These are phyloP conservation scores for Thuja plicata DNA, from an alignment of 83 land plant genomes.

Conservation along the genomic window DNA sequence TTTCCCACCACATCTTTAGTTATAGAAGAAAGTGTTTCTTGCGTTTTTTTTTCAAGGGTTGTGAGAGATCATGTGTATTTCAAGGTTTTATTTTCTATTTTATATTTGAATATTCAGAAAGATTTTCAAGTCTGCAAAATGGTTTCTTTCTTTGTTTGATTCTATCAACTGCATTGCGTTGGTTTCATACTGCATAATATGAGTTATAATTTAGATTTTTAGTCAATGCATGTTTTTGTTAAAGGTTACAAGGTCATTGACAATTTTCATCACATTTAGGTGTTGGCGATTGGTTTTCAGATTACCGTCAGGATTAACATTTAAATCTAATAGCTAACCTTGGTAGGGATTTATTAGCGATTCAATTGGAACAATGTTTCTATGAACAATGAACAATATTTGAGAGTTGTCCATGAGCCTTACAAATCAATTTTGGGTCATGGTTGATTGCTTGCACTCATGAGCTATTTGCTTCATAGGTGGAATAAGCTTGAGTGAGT, in stretches of 20 bases:
- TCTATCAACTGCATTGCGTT: neutral
- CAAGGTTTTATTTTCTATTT: no score
- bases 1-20: no score
- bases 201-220: neutral
- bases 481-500: no score
- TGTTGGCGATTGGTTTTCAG: neutral
- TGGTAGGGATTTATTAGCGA: neutral
- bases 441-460: neutral
- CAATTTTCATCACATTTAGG: neutral
- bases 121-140: slow-evolving; percentile 6
- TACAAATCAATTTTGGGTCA: neutral
- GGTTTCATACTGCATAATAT: neutral
- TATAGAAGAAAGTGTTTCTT: no score
- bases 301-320: neutral
- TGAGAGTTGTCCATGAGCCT: neutral
- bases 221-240: neutral
- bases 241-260: neutral
- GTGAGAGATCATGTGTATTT: no score
- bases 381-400: neutral
- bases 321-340: neutral
- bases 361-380: neutral
- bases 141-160: neutral
- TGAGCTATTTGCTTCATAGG: no score
- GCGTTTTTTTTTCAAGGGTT: no score
- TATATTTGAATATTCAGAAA: neutral